phyloP scores from a whole-genome alignment of 768 basidiomycete species.

The Chalciporus pseudorubinellus region DNA sequence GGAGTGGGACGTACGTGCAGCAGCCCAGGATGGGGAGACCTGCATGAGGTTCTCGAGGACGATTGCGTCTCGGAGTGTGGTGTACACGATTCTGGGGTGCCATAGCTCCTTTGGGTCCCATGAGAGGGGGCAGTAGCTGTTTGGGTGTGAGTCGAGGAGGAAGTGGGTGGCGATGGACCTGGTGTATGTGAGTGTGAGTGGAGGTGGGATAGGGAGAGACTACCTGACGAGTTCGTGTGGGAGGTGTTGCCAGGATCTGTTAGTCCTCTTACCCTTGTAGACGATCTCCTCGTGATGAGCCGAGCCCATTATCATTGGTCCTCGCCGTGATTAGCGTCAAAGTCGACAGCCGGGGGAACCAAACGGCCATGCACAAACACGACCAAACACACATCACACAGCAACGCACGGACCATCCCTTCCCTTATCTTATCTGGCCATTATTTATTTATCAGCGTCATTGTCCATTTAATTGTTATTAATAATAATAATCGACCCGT shows the following conservation, averaged over 20 bases:
- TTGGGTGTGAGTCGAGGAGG: constrained; percentile 46
- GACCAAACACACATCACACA: constrained; percentile 20
- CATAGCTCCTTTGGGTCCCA: constrained; percentile 54
- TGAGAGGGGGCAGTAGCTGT: constrained; percentile 45
- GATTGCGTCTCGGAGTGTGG: constrained; percentile 57
- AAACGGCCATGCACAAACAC: constrained; percentile 12
- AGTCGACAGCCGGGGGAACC: constrained; percentile 36
- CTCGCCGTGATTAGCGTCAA: constrained; percentile 36
- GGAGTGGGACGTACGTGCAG: constrained; percentile 48
- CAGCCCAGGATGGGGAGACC: constrained; percentile 58
- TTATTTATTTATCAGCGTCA: too few relatives aligned
- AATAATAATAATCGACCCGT: too few relatives aligned
- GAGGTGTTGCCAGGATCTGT: constrained; percentile 60
- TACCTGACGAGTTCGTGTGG: constrained; percentile 62
- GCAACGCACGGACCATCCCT: constrained; percentile 30
- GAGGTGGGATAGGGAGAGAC: constrained; percentile 5
- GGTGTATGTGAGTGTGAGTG: background rate
- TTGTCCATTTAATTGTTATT: too few relatives aligned
- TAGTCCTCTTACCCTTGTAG: constrained; percentile 59
- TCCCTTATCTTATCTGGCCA: background rate
- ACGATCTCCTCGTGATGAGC: constrained; percentile 11
- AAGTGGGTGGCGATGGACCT: constrained; percentile 45
- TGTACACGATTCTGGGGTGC: constrained; percentile 62
- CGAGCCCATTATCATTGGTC: constrained; percentile 33
- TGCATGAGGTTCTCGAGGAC: constrained; percentile 62